Conservation (phyloP, 1,284 basidiomycete genomes). For the Cystobasidiaceae sp. region DNA sequence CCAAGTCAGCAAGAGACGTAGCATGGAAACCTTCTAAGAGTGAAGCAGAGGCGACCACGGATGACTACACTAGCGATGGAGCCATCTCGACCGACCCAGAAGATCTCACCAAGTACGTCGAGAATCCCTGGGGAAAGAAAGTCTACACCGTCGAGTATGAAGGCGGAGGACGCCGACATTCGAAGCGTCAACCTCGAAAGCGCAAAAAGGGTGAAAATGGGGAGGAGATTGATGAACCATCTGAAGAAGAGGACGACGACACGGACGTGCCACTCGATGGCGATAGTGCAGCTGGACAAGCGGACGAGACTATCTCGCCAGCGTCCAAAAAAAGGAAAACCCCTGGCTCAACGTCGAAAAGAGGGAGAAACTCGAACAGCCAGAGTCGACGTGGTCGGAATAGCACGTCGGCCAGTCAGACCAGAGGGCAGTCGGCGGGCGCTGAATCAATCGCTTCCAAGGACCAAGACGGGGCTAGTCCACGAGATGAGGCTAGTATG, state of each 20-base stretch:
- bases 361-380: neutral
- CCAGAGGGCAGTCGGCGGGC: neutral
- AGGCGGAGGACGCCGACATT: neutral
- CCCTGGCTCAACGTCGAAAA: neutral
- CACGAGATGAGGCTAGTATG: neutral
- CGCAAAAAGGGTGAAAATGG: conserved; percentile 5
- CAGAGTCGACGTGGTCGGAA: neutral
- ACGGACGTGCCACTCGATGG: conserved; percentile 7
- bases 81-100: conserved; percentile 14
- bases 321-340: neutral
- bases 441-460: neutral
- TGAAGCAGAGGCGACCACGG: conserved; percentile 15
- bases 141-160: conserved; percentile 20
- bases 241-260: conserved; percentile 9
- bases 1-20: conserved; percentile 1
- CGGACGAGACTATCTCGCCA: conserved; percentile 6
- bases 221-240: neutral
- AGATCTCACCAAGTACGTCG: conserved; percentile 16
- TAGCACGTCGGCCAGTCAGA: neutral
- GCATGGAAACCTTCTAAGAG: conserved; percentile 14
- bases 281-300: conserved; percentile 16
- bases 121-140: conserved; percentile 14
- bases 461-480: neutral
- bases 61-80: conserved; percentile 20
- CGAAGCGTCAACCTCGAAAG: conserved; percentile 9